phyloP scores from a whole-genome alignment of 306 rosid species.

The Oxytropis ochrocephala region DNA sequence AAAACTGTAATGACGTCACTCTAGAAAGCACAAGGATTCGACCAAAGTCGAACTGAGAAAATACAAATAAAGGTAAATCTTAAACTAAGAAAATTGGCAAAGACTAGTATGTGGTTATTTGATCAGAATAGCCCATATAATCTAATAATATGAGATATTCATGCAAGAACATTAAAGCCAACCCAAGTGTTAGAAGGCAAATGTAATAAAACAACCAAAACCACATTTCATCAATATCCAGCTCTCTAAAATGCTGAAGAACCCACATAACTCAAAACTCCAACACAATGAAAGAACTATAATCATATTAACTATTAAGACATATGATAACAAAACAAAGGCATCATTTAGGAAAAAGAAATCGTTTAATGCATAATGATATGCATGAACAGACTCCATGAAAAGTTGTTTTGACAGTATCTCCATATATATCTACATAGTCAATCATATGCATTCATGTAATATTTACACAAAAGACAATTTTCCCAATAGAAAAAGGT shows the following conservation, averaged over 20 bases:
- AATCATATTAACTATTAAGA: not conserved
- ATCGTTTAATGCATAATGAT: not conserved
- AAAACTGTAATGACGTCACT: slow-evolving; percentile 27
- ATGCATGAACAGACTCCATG: not conserved
- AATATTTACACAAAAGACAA: too few species aligned
- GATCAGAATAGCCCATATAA: slow-evolving; percentile 2
- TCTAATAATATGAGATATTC: not conserved
- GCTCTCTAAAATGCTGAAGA: slow-evolving; percentile 8
- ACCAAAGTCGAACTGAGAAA: slow-evolving; percentile 25
- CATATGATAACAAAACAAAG: not conserved
- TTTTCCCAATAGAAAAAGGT: too few species aligned
- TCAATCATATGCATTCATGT: not conserved
- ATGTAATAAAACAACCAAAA: not conserved
- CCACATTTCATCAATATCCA: not conserved
- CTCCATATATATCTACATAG: not conserved
- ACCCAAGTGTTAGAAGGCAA: not conserved
- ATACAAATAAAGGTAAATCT: slow-evolving; percentile 17
- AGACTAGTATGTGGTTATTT: not conserved
- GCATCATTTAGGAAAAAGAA: not conserved
- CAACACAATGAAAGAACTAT: not conserved
- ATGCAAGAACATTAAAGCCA: not conserved
- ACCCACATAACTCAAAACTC: not conserved
- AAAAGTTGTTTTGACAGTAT: not conserved
- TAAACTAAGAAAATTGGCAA: slow-evolving; percentile 1
- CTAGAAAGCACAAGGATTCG: slow-evolving; percentile 21